Evolutionary conservation across 176 grass and related monocot genomes (phyloP).

Genomic region (Bothriochloa decipiens): DNA sequence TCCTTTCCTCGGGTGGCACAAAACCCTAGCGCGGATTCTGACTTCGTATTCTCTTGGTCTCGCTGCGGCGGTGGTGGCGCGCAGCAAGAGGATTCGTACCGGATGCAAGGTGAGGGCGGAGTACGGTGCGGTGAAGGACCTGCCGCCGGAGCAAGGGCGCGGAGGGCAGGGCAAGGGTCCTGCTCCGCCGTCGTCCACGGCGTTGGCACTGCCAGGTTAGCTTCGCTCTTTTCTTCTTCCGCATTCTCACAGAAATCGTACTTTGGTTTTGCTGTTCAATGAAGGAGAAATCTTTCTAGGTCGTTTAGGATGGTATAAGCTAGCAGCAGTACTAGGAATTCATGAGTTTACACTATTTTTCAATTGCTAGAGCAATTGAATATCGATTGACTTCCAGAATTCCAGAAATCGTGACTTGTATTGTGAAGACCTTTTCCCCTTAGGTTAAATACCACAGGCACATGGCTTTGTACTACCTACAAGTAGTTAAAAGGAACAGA

Average conservation of each 20-base stretch:
- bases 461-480: not conserved
- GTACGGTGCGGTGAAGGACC: constrained; percentile 67
- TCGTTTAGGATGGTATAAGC: not conserved
- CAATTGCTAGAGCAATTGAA: not conserved
- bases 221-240: not conserved
- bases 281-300: not conserved
- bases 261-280: not conserved
- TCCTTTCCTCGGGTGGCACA: not conserved
- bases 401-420: not conserved
- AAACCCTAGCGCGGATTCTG: constrained; percentile 47
- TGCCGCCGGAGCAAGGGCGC: constrained; percentile 52
- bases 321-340: not conserved
- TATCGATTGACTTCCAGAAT: not conserved
- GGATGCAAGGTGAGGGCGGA: constrained; percentile 82
- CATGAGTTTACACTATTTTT: not conserved
- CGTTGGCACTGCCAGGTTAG: constrained; percentile 70
- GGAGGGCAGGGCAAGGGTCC: constrained; percentile 48
- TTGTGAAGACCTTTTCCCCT: not conserved
- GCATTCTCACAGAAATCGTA: not conserved
- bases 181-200: constrained; percentile 32
- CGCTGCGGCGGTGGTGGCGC: not conserved
- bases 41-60: constrained; percentile 2
- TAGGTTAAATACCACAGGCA: not conserved
- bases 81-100: constrained; percentile 81
- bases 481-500: not conserved